Base-by-base conservation (phyloP, 2,329 filamentous ascomycete species). In the Aspergillus transmontanensis region DNA sequence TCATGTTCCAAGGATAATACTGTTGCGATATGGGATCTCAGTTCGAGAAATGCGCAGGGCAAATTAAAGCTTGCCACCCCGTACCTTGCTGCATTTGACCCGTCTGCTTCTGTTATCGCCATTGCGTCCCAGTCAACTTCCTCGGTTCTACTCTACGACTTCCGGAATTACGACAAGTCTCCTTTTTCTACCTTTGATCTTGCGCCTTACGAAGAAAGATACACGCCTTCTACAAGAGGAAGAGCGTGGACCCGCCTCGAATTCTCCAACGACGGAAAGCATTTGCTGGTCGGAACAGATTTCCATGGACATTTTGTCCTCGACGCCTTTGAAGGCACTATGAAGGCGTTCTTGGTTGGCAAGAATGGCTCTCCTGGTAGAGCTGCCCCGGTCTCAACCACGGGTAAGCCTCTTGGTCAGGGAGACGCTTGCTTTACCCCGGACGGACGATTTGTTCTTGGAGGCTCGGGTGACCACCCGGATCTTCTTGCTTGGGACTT, bases 221-320 rank as follows among this genome's bases (percentile, higher is more conserved):
- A 76, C 65, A 85, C 77, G 45, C 80, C 78, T 55, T 83, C 80
- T 51, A 84, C 79, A 56, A 82, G 80, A 32, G 80, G 80, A 41
- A 73, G 79, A 51, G 78, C 76, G 68, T 99, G 95, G 95, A 95
- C 92, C 1, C 93, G 91, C 70, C 84, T 99, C 48, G 93, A 97
- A 72, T 98, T 99, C 75, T 95, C 92, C 62, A 99, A 99, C 72
- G 95, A 99, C 72, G 95, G 95, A 21, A 96, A 96, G 73, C 87
- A 87, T 64, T 80, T 99, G 55, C 84, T 99, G 6, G 78, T 99
- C 21, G 92, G 91, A 16, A 98, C 94, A 2, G 92, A 90, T 56
- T 92, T 91, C 7, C 85, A 85, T 58, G 93, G 93, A 0, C 95
- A 99, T 77, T 96, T 95, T 73, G 81, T 99, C 2, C 83, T 99